Conservation (phyloP, 164 flowering plant species). For the Aristolochia californica region DNA sequence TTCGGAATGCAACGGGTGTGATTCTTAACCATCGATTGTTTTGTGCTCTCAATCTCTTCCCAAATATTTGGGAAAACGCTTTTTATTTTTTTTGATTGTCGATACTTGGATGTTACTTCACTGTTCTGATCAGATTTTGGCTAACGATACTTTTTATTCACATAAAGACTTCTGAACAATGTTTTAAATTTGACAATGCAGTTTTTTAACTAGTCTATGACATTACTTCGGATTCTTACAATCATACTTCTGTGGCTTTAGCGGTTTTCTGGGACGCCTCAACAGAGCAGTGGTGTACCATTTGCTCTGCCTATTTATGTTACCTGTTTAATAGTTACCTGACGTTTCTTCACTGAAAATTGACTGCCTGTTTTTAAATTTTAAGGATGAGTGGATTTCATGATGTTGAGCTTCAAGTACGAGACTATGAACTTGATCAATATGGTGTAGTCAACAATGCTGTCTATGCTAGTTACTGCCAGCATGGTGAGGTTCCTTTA, state of each 20-base stretch:
- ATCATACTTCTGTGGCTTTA: background rate
- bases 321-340: background rate
- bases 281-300: background rate
- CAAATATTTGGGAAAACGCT: too few species aligned
- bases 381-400: slow-evolving; percentile 55
- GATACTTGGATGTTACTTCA: too few species aligned
- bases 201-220: too few species aligned
- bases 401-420: slow-evolving; percentile 75
- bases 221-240: too few species aligned
- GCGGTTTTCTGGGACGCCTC: background rate
- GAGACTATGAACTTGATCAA: slow-evolving; percentile 91
- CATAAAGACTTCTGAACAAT: too few species aligned
- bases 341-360: background rate
- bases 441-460: slow-evolving; percentile 96
- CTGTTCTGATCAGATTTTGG: too few species aligned
- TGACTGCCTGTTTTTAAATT: background rate
- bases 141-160: too few species aligned
- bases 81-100: too few species aligned
- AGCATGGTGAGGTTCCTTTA: slow-evolving; percentile 48
- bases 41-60: too few species aligned
- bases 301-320: background rate
- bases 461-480: slow-evolving; percentile 85
- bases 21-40: too few species aligned
- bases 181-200: too few species aligned
- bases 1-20: too few species aligned